Percentiles rank a stretch among this genome's conserved stretches.
Evolutionary conservation across 208 protist genomes (phyloP).

Genomic region (Angomonas deanei): DNA sequence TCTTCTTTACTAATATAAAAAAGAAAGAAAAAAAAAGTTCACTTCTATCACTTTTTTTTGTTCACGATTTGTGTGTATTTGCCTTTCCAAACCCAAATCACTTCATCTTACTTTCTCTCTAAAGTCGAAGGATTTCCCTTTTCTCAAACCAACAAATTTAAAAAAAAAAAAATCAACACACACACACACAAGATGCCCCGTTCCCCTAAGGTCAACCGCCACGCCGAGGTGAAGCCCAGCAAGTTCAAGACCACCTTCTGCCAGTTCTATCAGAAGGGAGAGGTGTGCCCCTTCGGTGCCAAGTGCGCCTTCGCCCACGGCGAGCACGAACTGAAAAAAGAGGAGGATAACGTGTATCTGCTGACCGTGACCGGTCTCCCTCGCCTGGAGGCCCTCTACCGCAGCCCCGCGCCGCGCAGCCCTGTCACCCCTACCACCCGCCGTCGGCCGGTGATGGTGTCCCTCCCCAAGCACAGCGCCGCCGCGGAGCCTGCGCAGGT

Average conservation of each 20-base stretch:
- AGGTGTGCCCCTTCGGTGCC: constrained; percentile 67
- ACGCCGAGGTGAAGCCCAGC: constrained; percentile 80
- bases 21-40: too few species aligned
- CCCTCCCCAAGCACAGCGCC: constrained; percentile 1
- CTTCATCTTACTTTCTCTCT: background rate
- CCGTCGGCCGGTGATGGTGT: constrained; percentile 9
- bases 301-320: constrained; percentile 82
- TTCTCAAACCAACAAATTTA: background rate
- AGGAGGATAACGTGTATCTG: background rate
- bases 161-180: constrained; percentile 3
- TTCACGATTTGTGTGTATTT: background rate
- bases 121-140: too few species aligned
- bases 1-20: too few species aligned
- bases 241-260: constrained; percentile 88
- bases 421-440: background rate
- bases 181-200: background rate
- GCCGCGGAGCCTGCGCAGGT: constrained; percentile 3
- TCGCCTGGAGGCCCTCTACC: background rate
- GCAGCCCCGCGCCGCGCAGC: background rate
- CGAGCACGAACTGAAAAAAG: constrained; percentile 36
- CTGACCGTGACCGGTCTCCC: background rate
- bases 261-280: constrained; percentile 45
- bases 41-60: background rate
- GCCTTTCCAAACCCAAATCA: background rate
- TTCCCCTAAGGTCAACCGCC: constrained; percentile 29